Evolutionary conservation across 2,329 filamentous ascomycete genomes (phyloP).

Genomic region (Alternaria burnsii): DNA sequence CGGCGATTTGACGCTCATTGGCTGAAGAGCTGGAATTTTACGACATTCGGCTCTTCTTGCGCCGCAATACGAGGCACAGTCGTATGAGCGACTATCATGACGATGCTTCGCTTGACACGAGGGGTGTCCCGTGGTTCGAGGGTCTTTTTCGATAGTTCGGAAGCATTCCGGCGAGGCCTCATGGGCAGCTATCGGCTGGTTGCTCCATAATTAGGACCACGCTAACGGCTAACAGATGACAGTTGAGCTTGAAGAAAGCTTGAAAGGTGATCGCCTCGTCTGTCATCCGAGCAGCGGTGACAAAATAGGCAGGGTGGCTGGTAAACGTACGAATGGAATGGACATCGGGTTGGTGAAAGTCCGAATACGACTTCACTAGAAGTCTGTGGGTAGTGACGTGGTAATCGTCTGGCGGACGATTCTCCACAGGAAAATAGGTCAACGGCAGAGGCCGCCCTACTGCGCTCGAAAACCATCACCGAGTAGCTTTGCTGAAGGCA

Average conservation of each 20-base stretch:
- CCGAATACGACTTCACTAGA: slow-evolving; percentile 3
- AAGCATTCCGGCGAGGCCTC: neutral
- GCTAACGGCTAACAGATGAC: neutral
- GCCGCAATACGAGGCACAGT: slow-evolving; percentile 8
- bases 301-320: neutral
- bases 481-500: neutral
- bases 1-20: neutral
- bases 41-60: neutral
- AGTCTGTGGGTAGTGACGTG: slow-evolving; percentile 6
- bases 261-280: slow-evolving; percentile 2
- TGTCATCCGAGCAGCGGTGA: neutral
- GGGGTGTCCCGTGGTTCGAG: neutral
- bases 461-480: neutral
- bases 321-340: neutral
- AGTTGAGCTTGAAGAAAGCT: neutral
- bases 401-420: neutral
- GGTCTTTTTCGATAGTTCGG: slow-evolving; percentile 2
- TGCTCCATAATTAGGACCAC: neutral
- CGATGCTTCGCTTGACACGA: slow-evolving; percentile 1
- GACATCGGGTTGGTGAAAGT: neutral
- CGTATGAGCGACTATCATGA: neutral
- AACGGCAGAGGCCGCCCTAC: neutral
- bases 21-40: neutral
- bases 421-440: neutral
- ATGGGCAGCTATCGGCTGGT: neutral